Conservation (phyloP, 169 alveolate genomes). For the Plasmodium ovale region DNA sequence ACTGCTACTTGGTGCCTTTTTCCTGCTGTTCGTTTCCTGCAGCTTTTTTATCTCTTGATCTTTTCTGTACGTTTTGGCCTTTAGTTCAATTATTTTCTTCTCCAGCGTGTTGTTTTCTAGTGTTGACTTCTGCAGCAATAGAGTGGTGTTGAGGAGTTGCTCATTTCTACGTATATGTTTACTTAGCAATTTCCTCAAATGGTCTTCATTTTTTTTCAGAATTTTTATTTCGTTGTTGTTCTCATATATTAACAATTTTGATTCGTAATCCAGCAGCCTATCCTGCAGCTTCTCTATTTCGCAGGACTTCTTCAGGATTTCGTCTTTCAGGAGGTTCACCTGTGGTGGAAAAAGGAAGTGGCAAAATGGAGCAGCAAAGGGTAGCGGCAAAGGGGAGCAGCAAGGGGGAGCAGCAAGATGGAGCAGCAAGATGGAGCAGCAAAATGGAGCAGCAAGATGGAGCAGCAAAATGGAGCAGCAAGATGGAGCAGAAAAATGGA, state of each 20-base stretch:
- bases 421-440: too few relatives aligned
- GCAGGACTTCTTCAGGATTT: constrained; percentile 29
- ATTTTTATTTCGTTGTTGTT: constrained; percentile 61
- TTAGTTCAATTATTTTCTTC: constrained; percentile 47
- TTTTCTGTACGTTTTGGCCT: constrained; percentile 47
- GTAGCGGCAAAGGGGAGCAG: too few relatives aligned
- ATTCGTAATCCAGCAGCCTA: constrained; percentile 45
- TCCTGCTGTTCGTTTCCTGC: constrained; percentile 36
- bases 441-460: too few relatives aligned
- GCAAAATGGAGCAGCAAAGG: too few relatives aligned
- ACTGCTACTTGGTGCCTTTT: constrained; percentile 9
- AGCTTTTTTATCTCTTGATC: constrained; percentile 70
- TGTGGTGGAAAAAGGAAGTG: not conserved
- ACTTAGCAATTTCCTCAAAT: constrained; percentile 27
- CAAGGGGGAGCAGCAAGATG: too few relatives aligned
- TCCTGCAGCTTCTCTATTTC: constrained; percentile 65
- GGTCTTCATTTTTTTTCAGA: constrained; percentile 59
- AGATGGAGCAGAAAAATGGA: too few relatives aligned
- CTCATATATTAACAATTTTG: constrained; percentile 58
- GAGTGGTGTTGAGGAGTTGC: constrained; percentile 37
- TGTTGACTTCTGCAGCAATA: constrained; percentile 58
- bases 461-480: too few relatives aligned
- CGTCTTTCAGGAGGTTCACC: constrained; percentile 51
- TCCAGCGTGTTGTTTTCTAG: constrained; percentile 60
- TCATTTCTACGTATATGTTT: constrained; percentile 69